Evolutionary conservation across 495 filamentous ascomycete species (phyloP).

Genomic region (Trichoderma parareesei): DNA sequence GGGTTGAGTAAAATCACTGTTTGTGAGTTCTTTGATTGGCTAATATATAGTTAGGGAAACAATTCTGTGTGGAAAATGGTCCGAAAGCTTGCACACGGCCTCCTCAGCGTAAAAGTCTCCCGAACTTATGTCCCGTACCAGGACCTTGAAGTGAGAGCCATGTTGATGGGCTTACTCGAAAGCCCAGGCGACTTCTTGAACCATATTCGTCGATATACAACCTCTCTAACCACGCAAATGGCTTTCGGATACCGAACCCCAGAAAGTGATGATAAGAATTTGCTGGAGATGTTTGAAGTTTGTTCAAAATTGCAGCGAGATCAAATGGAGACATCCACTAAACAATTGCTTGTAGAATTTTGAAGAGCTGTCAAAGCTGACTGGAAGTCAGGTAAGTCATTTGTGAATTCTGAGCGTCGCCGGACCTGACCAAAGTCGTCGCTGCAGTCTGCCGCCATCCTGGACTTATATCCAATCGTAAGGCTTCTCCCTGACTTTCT

Average conservation of each 20-base stretch:
- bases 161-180: conserved; percentile 37
- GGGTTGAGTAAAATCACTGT: neutral
- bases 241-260: conserved; percentile 45
- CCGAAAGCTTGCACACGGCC: conserved; percentile 35
- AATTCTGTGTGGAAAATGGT: conserved; percentile 27
- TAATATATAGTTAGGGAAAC: neutral
- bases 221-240: conserved; percentile 48
- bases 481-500: conserved; percentile 35
- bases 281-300: conserved; percentile 42
- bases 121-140: conserved; percentile 44
- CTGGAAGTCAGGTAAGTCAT: neutral
- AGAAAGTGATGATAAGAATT: conserved; percentile 40
- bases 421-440: conserved; percentile 35
- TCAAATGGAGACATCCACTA: neutral
- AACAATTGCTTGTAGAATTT: neutral
- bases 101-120: conserved; percentile 35
- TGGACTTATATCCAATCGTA: conserved; percentile 38
- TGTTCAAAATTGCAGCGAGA: neutral
- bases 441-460: conserved; percentile 20
- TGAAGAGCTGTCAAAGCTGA: neutral
- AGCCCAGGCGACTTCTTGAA: conserved; percentile 33
- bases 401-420: conserved; percentile 39
- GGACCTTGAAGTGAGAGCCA: conserved; percentile 42
- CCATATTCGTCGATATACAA: conserved; percentile 46
- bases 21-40: neutral